Base-by-base conservation (phyloP, 306 rosid species). In the Geum urbanum region DNA sequence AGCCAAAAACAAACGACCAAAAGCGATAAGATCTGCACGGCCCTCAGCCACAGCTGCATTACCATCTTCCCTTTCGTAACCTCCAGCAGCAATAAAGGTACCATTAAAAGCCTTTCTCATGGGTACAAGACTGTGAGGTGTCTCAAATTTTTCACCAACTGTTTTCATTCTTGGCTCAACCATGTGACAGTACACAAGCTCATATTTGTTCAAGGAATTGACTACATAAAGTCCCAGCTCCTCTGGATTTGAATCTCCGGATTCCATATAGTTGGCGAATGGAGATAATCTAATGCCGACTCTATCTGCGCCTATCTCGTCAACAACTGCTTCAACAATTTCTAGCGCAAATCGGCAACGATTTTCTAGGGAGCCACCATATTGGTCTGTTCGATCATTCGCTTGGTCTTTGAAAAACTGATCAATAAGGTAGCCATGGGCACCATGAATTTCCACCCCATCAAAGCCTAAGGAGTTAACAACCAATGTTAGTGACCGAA, bases 201-300 rank as follows among this genome's bases (percentile, higher is more conserved):
- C 82, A n/a, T 73, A 69, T 32, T 86, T 64, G 15, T 64, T 82
- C 59, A 86, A 54, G 0, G 76, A 57, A 2, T 53, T 49, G 0
- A 78, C 92, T 82, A 89, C 69, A 76, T 79, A 65, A 19, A 83
- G 49, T 20, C 80, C 90, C 40, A 89, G 58, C 22, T 79, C 83
- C 19, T 46, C n/a, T 3, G 92, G 96, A 56, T 86, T 46, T 0
- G 92, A 79, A 55, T 89, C 92, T n/a, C 70, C 81, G 0, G 82
- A 80, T 15, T 72, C 84, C 35, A 75, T 81, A 24, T 61, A 83
- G 27, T 86, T 58, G 4, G 86, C 67, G 16, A 79, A 89, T 14
- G 96, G 91, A 2, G 96, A 89, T 4, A 84, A 78, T 60, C 88
- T 79, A 3, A 89, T 74, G 43, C 92, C 96, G 22, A 86, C 90